Percentiles rank a stretch among this genome's conserved stretches.
Evolutionary conservation across 108 stramenopile species (phyloP).

Genomic region (Fragilaria radians): DNA sequence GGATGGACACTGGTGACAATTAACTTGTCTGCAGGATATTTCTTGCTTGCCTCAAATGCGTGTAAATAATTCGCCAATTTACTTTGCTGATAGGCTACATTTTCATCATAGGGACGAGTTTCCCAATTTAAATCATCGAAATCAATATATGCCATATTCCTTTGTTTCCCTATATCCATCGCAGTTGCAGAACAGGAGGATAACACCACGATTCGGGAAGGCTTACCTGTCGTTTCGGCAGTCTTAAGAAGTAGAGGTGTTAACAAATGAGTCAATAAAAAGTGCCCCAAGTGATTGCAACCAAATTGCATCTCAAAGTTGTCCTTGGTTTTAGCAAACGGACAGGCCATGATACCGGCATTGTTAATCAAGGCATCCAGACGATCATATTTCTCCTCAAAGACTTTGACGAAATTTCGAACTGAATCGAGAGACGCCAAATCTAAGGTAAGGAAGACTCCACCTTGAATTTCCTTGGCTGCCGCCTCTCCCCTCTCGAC

Average conservation of each 20-base stretch:
- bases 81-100: conserved; percentile 12
- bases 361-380: conserved; percentile 33
- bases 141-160: conserved; percentile 9
- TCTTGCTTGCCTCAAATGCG: conserved; percentile 16
- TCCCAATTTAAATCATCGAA: conserved; percentile 29
- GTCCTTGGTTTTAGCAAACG: conserved; percentile 15
- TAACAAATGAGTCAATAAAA: conserved; percentile 5
- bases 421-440: conserved; percentile 33
- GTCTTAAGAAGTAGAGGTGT: conserved; percentile 21
- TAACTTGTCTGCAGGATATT: conserved; percentile 17
- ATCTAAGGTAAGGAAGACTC: conserved; percentile 18
- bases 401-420: conserved; percentile 23
- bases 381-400: conserved; percentile 31
- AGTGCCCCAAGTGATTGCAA: conserved; percentile 32
- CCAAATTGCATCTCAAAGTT: conserved; percentile 38
- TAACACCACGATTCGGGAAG: conserved; percentile 17
- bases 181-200: conserved; percentile 11
- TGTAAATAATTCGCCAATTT: conserved; percentile 25
- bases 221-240: conserved; percentile 14
- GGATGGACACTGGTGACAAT: conserved; percentile 22
- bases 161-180: background rate
- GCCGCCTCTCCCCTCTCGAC: conserved; percentile 6
- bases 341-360: conserved; percentile 23
- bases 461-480: conserved; percentile 8
- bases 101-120: conserved; percentile 7